Conservation (phyloP, 2,329 filamentous ascomycete species). For the Oidium heveae region DNA sequence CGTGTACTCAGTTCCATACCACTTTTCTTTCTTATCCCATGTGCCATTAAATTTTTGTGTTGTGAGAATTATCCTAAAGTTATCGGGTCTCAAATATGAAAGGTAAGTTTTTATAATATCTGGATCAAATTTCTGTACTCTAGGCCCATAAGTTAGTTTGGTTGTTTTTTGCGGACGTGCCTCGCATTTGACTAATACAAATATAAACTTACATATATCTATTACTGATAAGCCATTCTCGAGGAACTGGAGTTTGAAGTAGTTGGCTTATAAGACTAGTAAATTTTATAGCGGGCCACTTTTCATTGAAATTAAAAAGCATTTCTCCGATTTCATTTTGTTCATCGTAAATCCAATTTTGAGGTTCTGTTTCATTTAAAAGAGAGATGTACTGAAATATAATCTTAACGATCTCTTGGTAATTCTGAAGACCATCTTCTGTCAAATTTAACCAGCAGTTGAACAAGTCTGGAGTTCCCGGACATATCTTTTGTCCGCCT, state of each 20-base stretch:
- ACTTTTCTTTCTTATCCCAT: conserved; percentile 78
- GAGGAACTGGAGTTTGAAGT: conserved; percentile 77
- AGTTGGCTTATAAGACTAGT: conserved; percentile 62
- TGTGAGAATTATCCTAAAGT: conserved; percentile 63
- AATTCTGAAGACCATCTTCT: conserved; percentile 29
- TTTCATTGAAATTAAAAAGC: conserved; percentile 86
- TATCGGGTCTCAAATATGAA: conserved; percentile 56
- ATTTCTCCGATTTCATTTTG: conserved; percentile 77
- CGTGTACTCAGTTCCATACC: conserved; percentile 92
- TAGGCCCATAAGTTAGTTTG: conserved; percentile 1
- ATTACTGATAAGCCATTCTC: conserved; percentile 71
- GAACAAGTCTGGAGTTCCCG: conserved; percentile 40
- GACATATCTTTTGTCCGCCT: conserved; percentile 34
- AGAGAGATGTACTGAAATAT: conserved; percentile 69
- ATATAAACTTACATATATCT: conserved; percentile 25
- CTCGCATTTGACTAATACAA: background rate
- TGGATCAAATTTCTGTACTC: conserved; percentile 54
- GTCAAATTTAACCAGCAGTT: conserved; percentile 39
- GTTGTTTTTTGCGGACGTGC: background rate
- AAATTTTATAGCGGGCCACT: conserved; percentile 70
- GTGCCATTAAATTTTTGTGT: conserved; percentile 62
- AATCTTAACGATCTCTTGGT: conserved; percentile 39
- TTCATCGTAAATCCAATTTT: conserved; percentile 87
- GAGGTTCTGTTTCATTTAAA: conserved; percentile 52
- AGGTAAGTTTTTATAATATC: conserved; percentile 51